Evolutionary conservation across 2,329 filamentous ascomycete genomes (phyloP), one percentile per base, ranked within the genome.

Genomic region (Ophiostoma pallidulum): DNA sequence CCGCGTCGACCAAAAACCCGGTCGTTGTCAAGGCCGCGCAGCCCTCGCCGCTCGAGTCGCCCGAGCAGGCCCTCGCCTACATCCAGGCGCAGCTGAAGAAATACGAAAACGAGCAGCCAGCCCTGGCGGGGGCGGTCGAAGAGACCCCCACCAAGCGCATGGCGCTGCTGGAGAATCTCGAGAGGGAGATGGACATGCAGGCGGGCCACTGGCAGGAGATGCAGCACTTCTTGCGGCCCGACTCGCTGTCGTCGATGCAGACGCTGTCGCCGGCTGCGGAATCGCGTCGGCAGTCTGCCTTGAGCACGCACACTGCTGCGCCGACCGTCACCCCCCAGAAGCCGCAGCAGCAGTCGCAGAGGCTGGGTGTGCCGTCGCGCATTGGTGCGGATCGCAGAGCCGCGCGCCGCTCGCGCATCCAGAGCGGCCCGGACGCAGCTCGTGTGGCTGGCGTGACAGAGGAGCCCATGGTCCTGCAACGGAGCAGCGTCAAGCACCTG

Each of bases 181-280:
- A 84, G 57, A 66, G 65, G 51, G 80, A 84, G 59, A 77, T 83
- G 70, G 75, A 72, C 1, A 60, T 70, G 53, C 74, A 83, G 57
- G 76, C 80, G 57, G 68, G 68, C 46, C 71, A 74, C 53, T 83
- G 79, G 80, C 71, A 74, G 48, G 64, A 71, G 42, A 70, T 82
- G 63, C 75, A 77, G 48, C 64, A 70, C 22, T 70, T 72, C 32
- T 58, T 80, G 35, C 64, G 66, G 45, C 70, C 70, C 48, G 69
- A 74, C 54, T 78, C 75, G 6, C 57, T 72, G 35, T 75, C 71
- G 2, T 73, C 69, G 8, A 57, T 73, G 41, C 59, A 59, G 44
- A 68, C 66, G 1, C 7, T 37, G 13, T 59, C 62, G 0, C 57
- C 58, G 1, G 56, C 54, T 16, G 56, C 52, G 12, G 59, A 62